A percentile compares a stretch with the other conserved stretches of the same genome.
Conservation (phyloP, 352 stramenopile species). For the Globisporangium viniferum region DNA sequence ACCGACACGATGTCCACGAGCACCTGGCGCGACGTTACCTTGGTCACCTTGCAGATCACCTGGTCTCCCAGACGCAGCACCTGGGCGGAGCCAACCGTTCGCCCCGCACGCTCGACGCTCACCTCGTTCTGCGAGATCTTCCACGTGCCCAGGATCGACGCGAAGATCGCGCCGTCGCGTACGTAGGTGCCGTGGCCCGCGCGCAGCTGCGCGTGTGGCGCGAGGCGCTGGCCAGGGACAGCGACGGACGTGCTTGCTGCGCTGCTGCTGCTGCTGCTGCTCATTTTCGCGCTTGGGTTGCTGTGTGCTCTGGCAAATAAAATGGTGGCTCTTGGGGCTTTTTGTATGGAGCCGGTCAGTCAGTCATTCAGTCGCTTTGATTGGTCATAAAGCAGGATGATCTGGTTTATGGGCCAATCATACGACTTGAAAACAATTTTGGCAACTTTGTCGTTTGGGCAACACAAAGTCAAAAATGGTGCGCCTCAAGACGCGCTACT, state of each 20-base stretch:
- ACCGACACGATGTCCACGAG: slow-evolving; percentile 78
- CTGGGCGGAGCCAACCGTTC: slow-evolving; percentile 62
- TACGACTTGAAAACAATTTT: not conserved
- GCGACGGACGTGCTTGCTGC: slow-evolving; percentile 20
- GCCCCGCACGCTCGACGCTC: slow-evolving; percentile 41
- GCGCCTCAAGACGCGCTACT: slow-evolving; percentile 73
- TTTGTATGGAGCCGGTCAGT: slow-evolving; percentile 13
- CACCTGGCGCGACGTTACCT: slow-evolving; percentile 71
- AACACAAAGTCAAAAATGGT: slow-evolving; percentile 39
- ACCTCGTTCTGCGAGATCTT: slow-evolving; percentile 37
- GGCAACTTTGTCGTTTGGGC: not conserved
- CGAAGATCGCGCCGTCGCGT: slow-evolving; percentile 61
- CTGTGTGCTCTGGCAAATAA: slow-evolving; percentile 7
- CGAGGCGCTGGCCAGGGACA: slow-evolving; percentile 58
- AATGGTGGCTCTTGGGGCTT: slow-evolving; percentile 12
- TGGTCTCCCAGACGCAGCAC: slow-evolving; percentile 66
- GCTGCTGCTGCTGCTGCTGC: slow-evolving; percentile 31
- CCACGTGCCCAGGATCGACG: slow-evolving; percentile 60
- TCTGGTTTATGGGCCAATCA: not conserved
- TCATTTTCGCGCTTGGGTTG: slow-evolving; percentile 14
- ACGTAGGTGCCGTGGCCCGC: slow-evolving; percentile 53
- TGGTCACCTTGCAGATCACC: slow-evolving; percentile 62
- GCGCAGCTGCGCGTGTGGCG: slow-evolving; percentile 31
- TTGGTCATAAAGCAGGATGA: not conserved
- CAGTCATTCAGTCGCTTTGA: not conserved